Percentiles rank a stretch among this genome's conserved stretches.
These are phyloP conservation scores for Apophysomyces sp. DNA, from an alignment of 371 early-diverging fungal species.

Conservation along the genomic window DNA sequence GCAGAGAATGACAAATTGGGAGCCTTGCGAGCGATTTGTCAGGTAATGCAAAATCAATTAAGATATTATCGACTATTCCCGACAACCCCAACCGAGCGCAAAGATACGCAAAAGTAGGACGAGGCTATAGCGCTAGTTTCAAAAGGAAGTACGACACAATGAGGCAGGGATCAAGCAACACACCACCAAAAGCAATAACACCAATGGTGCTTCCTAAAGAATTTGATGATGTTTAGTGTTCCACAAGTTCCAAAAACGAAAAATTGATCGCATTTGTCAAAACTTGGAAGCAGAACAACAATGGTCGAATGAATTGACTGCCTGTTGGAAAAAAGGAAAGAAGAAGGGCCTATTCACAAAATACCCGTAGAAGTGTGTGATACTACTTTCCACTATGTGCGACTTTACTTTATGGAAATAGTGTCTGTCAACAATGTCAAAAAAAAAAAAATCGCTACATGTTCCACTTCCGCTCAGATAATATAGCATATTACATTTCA, in stretches of 20 bases:
- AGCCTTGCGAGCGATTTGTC: conserved; percentile 14
- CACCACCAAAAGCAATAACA: conserved; percentile 19
- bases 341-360: conserved; percentile 15
- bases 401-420: too few relatives aligned
- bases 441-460: too few relatives aligned
- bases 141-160: conserved; percentile 16
- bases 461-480: too few relatives aligned
- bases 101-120: conserved; percentile 14
- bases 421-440: too few relatives aligned
- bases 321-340: conserved; percentile 14
- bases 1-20: conserved; percentile 15
- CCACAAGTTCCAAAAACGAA: conserved; percentile 13
- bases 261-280: conserved; percentile 12
- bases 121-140: conserved; percentile 15
- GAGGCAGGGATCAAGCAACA: conserved; percentile 11
- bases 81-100: conserved; percentile 16
- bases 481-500: too few relatives aligned
- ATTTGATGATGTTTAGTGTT: conserved; percentile 14
- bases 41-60: conserved; percentile 12
- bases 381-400: too few relatives aligned
- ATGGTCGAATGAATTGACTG: conserved; percentile 14
- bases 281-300: conserved; percentile 16
- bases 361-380: conserved; percentile 1
- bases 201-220: conserved; percentile 15
- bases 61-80: conserved; percentile 9